Evolutionary conservation across 129 eudicot species (phyloP).

Genomic region (Pulicaria dysenterica): DNA sequence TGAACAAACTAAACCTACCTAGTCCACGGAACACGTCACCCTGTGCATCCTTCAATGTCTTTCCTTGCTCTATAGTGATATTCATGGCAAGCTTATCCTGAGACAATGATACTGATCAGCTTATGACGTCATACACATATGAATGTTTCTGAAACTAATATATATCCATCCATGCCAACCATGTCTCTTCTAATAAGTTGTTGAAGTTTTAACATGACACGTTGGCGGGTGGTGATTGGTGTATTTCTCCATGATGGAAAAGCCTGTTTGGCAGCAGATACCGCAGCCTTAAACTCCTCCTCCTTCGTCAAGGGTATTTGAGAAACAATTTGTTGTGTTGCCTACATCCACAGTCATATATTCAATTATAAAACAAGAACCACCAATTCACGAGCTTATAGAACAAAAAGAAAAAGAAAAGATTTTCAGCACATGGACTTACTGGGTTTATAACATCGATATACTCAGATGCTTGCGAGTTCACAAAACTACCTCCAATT

Average conservation of each 20-base stretch:
- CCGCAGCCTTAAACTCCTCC: conserved; percentile 93
- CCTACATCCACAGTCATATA: conserved; percentile 47
- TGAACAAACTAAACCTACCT: conserved; percentile 47
- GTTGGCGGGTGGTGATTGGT: conserved; percentile 90
- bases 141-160: not conserved
- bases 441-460: conserved; percentile 92
- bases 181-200: conserved; percentile 94
- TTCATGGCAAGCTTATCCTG: conserved; percentile 94
- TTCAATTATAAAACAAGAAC: conserved; percentile 1
- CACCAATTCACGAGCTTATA: not conserved
- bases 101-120: conserved; percentile 3
- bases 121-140: not conserved
- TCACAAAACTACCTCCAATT: conserved; percentile 81
- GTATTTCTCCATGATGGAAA: conserved; percentile 90
- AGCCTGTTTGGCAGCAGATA: conserved; percentile 91
- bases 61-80: conserved; percentile 97
- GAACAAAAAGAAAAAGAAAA: not conserved
- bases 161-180: conserved; percentile 38
- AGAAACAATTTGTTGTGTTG: conserved; percentile 93
- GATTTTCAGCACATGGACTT: conserved; percentile 30
- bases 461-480: conserved; percentile 64
- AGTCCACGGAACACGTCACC: conserved; percentile 99
- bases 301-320: conserved; percentile 79
- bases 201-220: conserved; percentile 88
- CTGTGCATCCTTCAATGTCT: conserved; percentile 95